phyloP scores from a whole-genome alignment of 2,329 filamentous ascomycete genomes.

The Cytospora mali region DNA sequence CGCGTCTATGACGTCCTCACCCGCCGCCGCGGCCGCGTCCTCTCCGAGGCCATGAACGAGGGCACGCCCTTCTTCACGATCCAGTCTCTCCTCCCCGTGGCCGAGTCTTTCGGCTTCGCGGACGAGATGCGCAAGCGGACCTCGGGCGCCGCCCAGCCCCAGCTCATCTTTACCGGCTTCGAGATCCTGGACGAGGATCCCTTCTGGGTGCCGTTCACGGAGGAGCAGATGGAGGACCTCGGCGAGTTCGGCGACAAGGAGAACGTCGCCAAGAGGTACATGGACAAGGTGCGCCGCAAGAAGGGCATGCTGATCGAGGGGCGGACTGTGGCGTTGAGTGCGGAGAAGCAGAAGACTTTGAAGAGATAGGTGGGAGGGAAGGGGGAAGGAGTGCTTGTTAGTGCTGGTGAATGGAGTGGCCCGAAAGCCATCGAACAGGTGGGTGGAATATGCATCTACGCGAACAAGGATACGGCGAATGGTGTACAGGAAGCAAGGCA shows the following conservation, averaged over 20 bases:
- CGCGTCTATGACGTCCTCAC: slow-evolving; percentile 98
- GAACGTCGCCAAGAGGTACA: slow-evolving; percentile 95
- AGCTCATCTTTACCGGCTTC: slow-evolving; percentile 91
- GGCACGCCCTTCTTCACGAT: slow-evolving; percentile 98
- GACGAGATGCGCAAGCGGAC: slow-evolving; percentile 97
- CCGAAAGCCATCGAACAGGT: neutral
- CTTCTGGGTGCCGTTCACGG: slow-evolving; percentile 95
- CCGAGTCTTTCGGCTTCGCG: slow-evolving; percentile 92
- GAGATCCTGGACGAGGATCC: slow-evolving; percentile 94
- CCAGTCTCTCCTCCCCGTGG: slow-evolving; percentile 82
- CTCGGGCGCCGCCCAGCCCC: slow-evolving; percentile 85
- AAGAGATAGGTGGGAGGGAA: slow-evolving; percentile 51
- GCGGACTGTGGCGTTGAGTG: slow-evolving; percentile 76
- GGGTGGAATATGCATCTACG: neutral
- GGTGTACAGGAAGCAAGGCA: too few species aligned
- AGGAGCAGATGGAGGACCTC: slow-evolving; percentile 94
- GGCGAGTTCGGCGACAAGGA: slow-evolving; percentile 92
- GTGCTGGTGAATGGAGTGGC: neutral
- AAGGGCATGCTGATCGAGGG: slow-evolving; percentile 89
- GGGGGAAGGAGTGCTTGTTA: neutral
- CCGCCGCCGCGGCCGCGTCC: slow-evolving; percentile 83
- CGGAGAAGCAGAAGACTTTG: slow-evolving; percentile 83
- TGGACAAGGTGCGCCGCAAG: slow-evolving; percentile 82
- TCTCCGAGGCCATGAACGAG: slow-evolving; percentile 89
- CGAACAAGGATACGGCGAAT: too few species aligned